These are phyloP conservation scores for Kodamaea fukazawae DNA, from an alignment of 805 yeast species.

Conservation along the genomic window DNA sequence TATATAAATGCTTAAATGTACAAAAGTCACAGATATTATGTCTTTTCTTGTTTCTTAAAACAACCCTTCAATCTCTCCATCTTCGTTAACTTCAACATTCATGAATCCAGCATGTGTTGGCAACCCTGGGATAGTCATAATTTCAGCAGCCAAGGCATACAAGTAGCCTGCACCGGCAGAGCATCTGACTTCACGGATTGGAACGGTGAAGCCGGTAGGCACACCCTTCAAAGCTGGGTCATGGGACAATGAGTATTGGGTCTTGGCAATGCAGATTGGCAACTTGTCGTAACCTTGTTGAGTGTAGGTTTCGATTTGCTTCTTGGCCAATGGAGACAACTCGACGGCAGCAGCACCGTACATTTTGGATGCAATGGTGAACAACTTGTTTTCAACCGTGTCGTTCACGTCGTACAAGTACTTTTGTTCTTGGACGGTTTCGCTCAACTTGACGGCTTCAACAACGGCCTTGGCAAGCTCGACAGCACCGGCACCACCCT, in stretches of 20 bases:
- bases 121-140: constrained; percentile 95
- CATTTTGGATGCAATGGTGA: constrained; percentile 79
- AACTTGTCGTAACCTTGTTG: constrained; percentile 85
- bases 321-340: constrained; percentile 74
- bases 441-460: constrained; percentile 54
- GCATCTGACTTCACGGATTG: constrained; percentile 90
- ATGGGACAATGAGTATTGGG: constrained; percentile 94
- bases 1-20: too few relatives aligned
- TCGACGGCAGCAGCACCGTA: constrained; percentile 89
- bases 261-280: constrained; percentile 96
- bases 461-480: constrained; percentile 82
- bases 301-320: constrained; percentile 78
- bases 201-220: constrained; percentile 90
- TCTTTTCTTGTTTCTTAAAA: constrained; percentile 42
- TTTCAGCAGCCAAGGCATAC: constrained; percentile 95
- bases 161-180: constrained; percentile 96
- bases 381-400: constrained; percentile 76
- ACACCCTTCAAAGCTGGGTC: constrained; percentile 93
- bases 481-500: constrained; percentile 91
- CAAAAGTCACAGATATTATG: too few relatives aligned
- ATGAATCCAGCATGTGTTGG: constrained; percentile 95
- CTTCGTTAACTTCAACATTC: constrained; percentile 90
- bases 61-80: constrained; percentile 91
- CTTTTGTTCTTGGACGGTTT: constrained; percentile 34
- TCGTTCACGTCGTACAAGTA: constrained; percentile 70